A percentile compares a stretch with the other conserved stretches of the same genome.
phyloP scores from a whole-genome alignment of 2,329 filamentous ascomycete genomes.

The Davidsoniella australis region DNA sequence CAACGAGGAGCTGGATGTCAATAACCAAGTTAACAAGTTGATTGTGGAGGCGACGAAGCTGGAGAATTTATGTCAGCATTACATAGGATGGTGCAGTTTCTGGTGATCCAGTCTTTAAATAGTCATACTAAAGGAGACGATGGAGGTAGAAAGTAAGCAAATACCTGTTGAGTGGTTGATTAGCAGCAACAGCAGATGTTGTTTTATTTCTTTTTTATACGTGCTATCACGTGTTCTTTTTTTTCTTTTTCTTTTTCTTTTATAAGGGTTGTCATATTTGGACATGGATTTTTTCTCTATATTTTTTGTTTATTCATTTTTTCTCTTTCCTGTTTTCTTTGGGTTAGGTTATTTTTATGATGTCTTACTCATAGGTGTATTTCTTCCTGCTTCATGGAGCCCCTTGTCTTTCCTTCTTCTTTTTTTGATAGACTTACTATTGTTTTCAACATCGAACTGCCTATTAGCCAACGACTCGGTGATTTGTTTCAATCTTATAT shows the following conservation, averaged over 20 bases:
- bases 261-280: background rate
- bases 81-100: slow-evolving; percentile 98
- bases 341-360: background rate
- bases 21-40: slow-evolving; percentile 83
- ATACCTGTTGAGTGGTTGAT: too few relatives aligned
- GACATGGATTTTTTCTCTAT: background rate
- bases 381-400: too few relatives aligned
- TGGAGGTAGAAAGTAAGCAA: background rate
- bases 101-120: slow-evolving; percentile 38
- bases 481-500: too few relatives aligned
- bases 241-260: slow-evolving; percentile 4
- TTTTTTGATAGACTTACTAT: background rate
- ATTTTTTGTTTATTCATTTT: background rate
- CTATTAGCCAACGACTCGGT: too few relatives aligned
- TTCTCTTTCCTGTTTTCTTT: slow-evolving; percentile 3
- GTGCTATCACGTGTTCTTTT: background rate
- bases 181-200: background rate
- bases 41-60: slow-evolving; percentile 90
- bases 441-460: too few relatives aligned
- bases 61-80: slow-evolving; percentile 96
- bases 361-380: background rate
- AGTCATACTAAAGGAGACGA: slow-evolving; percentile 13
- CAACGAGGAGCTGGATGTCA: slow-evolving; percentile 66
- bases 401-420: background rate
- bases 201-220: background rate